Evolutionary conservation across 2,329 filamentous ascomycete genomes (phyloP).

Genomic region (Trichoderma hamatum): DNA sequence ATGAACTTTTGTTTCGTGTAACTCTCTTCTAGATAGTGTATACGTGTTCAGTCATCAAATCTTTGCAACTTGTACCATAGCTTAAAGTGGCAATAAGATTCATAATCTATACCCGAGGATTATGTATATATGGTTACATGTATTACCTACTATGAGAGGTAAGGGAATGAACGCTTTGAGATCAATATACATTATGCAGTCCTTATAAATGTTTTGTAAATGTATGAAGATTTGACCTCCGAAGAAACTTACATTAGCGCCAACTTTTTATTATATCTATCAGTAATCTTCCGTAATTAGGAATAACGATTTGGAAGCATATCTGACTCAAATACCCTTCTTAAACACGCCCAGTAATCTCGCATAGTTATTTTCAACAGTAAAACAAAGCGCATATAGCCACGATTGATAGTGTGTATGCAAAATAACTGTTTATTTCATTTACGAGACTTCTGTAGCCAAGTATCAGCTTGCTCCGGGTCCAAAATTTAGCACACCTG

Average conservation of each 20-base stretch:
- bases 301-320: background rate
- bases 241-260: background rate
- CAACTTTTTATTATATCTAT: background rate
- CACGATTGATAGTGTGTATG: background rate
- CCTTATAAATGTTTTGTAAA: too few species aligned
- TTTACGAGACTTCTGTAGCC: background rate
- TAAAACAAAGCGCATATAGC: background rate
- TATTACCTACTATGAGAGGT: background rate
- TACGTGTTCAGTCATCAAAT: background rate
- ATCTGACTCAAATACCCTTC: background rate
- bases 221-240: background rate
- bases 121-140: background rate
- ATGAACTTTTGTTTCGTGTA: too few species aligned
- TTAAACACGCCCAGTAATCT: background rate
- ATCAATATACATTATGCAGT: too few species aligned
- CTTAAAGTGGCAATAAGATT: background rate
- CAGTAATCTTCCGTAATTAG: background rate
- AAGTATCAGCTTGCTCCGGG: background rate
- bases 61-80: background rate
- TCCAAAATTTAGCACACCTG: background rate
- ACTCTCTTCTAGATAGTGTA: too few species aligned
- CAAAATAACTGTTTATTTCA: background rate
- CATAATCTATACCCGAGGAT: background rate
- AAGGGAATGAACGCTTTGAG: too few species aligned
- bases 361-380: background rate